Percentiles rank a stretch among this genome's conserved stretches.
Evolutionary conservation across 306 rosid species (phyloP).

Genomic region (Corylus americana): DNA sequence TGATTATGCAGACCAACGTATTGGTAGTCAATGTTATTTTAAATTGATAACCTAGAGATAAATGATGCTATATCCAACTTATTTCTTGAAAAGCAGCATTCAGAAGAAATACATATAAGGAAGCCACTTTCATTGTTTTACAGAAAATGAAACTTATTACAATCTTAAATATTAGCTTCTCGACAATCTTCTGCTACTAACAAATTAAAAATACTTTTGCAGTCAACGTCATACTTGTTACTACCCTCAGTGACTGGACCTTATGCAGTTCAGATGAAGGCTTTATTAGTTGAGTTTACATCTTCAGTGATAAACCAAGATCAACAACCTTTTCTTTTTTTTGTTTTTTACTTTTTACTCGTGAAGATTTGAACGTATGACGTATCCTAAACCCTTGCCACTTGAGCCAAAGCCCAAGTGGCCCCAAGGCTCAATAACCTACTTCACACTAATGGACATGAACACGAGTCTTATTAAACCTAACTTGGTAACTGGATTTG

Average conservation of each 20-base stretch:
- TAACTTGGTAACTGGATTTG: not conserved
- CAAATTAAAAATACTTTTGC: not conserved
- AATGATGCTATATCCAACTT: not conserved
- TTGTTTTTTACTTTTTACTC: not conserved
- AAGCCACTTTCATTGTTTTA: not conserved
- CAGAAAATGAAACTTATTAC: not conserved
- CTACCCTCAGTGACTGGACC: not conserved
- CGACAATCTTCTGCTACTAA: no score
- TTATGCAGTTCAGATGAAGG: not conserved
- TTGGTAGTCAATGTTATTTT: not conserved
- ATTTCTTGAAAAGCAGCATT: not conserved
- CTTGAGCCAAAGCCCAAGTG: no score
- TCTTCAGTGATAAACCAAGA: not conserved
- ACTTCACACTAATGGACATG: not conserved
- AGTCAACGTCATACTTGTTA: not conserved
- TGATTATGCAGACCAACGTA: not conserved
- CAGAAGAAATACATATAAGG: not conserved
- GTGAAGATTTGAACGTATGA: not conserved
- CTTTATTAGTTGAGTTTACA: not conserved
- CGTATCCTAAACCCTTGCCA: not conserved
- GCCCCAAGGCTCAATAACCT: not conserved
- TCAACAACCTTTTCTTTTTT: not conserved
- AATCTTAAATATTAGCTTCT: no score
- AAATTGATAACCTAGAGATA: not conserved
- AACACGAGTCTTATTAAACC: not conserved